These are phyloP conservation scores for Sequoia sempervirens DNA, from an alignment of 75 land plant genomes.

Conservation along the genomic window DNA sequence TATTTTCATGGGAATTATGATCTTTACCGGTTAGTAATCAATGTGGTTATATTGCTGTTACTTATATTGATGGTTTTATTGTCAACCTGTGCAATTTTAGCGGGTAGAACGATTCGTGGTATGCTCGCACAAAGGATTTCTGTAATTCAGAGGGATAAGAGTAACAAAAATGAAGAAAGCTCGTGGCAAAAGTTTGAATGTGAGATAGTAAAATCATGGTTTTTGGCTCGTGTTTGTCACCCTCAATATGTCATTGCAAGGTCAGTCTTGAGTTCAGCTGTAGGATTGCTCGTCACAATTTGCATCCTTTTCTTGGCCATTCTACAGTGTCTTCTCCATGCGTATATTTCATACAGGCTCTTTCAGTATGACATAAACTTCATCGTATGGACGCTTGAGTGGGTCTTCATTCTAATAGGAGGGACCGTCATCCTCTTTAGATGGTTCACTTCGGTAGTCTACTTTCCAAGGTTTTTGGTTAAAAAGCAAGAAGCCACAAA, in stretches of 20 bases:
- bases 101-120: neutral
- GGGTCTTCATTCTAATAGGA: neutral
- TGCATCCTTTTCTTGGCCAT: neutral
- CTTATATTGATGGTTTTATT: neutral
- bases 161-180: neutral
- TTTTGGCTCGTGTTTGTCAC: neutral
- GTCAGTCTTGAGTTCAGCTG: neutral
- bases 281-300: neutral
- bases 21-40: too few relatives aligned
- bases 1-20: too few relatives aligned
- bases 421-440: neutral
- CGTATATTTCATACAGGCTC: too few relatives aligned
- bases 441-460: neutral
- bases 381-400: neutral
- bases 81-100: neutral
- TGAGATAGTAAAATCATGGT: neutral
- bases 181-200: neutral
- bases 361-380: too few relatives aligned
- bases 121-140: neutral
- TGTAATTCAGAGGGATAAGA: neutral
- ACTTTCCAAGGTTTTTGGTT: neutral
- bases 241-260: slow-evolving; percentile 2
- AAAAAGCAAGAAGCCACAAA: neutral
- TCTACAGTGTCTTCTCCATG: too few relatives aligned
- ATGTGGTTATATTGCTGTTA: neutral